Conservation (phyloP, 176 grass and related monocot genomes). For the Echinochloa phyllopogon region DNA sequence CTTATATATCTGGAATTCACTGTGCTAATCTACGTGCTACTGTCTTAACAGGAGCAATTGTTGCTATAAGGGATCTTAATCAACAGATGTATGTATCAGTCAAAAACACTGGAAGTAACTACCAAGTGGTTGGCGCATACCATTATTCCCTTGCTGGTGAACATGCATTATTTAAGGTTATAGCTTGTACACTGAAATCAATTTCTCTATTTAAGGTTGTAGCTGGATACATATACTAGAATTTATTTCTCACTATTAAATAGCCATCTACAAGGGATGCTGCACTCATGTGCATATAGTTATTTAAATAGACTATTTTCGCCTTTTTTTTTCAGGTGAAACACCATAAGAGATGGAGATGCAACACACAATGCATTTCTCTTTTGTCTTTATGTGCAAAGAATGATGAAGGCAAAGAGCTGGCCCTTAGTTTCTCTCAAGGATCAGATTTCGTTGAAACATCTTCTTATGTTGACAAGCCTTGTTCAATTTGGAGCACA, state of each 20-base stretch:
- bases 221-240: constrained; percentile 16
- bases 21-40: constrained; percentile 24
- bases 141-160: constrained; percentile 82
- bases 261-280: constrained; percentile 17
- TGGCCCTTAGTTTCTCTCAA: constrained; percentile 67
- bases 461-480: constrained; percentile 58
- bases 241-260: constrained; percentile 29
- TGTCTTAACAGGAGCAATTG: constrained; percentile 75
- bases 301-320: constrained; percentile 14
- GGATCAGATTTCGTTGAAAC: constrained; percentile 76
- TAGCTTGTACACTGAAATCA: constrained; percentile 24
- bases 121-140: constrained; percentile 61
- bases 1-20: constrained; percentile 35
- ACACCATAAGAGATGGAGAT: constrained; percentile 69
- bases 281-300: neutral
- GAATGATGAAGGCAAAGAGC: constrained; percentile 61
- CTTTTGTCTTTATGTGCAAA: constrained; percentile 61
- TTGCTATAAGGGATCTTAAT: constrained; percentile 75
- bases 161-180: constrained; percentile 80
- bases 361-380: constrained; percentile 62
- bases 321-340: constrained; percentile 61
- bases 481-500: constrained; percentile 63
- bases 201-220: constrained; percentile 43
- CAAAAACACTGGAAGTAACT: constrained; percentile 61
- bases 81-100: constrained; percentile 82